These are phyloP conservation scores for Solanum chmielewskii DNA, from an alignment of 257 asterid genomes.

Conservation along the genomic window DNA sequence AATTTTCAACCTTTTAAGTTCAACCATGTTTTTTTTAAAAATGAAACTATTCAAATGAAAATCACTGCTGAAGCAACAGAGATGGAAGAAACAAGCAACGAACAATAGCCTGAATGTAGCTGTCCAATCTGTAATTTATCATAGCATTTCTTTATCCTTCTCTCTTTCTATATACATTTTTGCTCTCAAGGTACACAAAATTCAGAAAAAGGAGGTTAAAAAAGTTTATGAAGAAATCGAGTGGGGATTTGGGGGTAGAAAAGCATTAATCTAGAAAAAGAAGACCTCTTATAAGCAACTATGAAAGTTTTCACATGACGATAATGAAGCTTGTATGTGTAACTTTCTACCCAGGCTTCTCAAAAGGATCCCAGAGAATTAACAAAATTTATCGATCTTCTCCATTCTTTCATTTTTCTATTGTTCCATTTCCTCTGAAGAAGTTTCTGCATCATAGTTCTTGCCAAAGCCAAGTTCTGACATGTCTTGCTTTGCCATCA, in stretches of 20 bases:
- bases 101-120: background rate
- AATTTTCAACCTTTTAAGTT: background rate
- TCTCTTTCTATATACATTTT: background rate
- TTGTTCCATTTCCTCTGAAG: slow-evolving; percentile 11
- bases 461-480: slow-evolving; percentile 73
- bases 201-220: background rate
- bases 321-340: background rate
- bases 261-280: background rate
- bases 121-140: background rate
- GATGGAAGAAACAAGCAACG: background rate
- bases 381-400: background rate
- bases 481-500: slow-evolving; percentile 98
- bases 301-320: background rate
- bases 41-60: background rate
- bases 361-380: background rate
- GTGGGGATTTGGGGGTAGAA: background rate
- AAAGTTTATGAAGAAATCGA: background rate
- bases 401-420: slow-evolving; percentile 10
- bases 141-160: background rate
- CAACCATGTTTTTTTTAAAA: background rate
- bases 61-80: background rate
- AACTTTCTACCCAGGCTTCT: background rate
- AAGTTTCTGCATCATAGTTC: slow-evolving; percentile 24
- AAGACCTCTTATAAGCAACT: background rate
- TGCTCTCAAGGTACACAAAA: background rate